Evolutionary conservation across 2,329 filamentous ascomycete genomes (phyloP), one percentile per base, ranked within the genome.

Genomic region (Nemania abortiva): DNA sequence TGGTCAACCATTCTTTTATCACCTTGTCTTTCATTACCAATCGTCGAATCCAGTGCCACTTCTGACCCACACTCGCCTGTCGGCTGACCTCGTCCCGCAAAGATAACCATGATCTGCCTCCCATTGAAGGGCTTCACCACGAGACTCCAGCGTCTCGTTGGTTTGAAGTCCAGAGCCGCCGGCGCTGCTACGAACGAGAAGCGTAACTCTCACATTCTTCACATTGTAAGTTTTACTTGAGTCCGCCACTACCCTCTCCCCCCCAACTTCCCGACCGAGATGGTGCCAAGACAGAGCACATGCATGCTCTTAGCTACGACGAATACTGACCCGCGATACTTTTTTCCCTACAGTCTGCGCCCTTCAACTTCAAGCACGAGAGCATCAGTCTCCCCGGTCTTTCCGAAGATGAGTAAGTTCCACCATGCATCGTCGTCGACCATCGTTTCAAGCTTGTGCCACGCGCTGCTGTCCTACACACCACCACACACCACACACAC

Each of bases 331-430:
- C 24, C 24, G 24, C 24, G 24, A 70, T 58, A 54, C 22, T 34
- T 49, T 27, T 20, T 65, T 27, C 60, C 31, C 29, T 59, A 56
- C 39, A 89, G 88, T 89, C 87, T 58, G 84, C 84, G 10, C 88
- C 88, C 0, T 90, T 87, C 78, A 83, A 89, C 76, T 86, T 89
- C 74, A 85, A 86, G 75, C 84, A 84, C 66, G 86, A 88, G 74
- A 79, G 82, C n/a, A 81, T 85, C 49, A 79, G 79, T 52, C 79
- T 90, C 15, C 86, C 87, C 2, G 88, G 88, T 47, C 81, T 89
- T 50, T 86, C 85, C 54, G 83, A 88, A 71, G 86, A 89, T 73
- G 87, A 90, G 87, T 89, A 83, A 78, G 87, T 81, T 37, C 18
- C 60, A 20, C 6, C 50, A 29, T 24, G 9, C 27, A 9, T 37